Base-by-base conservation (phyloP, 148 eudicot genomes). In the Camellia japonica region DNA sequence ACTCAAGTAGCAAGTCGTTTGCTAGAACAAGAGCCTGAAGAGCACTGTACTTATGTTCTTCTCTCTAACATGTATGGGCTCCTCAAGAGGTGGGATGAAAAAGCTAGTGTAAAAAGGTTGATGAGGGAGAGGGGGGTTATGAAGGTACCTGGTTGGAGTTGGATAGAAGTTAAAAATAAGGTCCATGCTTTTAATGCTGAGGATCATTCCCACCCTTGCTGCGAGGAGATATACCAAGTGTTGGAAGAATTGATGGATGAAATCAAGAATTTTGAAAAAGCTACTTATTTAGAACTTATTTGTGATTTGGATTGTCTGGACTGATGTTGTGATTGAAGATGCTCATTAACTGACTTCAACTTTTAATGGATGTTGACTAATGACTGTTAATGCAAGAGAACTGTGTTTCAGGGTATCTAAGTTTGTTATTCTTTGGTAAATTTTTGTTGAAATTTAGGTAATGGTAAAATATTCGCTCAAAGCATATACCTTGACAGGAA, bases 111-210 rank as follows among this genome's bases (percentile, higher is more conserved):
- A 55, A 91, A 86, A 61, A 89, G 81, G 84, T 77, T 89, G 80
- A 91, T 93, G 97, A 87, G 85, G 85, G 88, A 84, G 78, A 84
- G 86, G 75, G 90, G 97, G 15, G 87, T 93, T 13, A 90, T 71
- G 75, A 93, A 91, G 83, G 91, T 93, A 42, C 94, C 97, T 7
- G 97, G 97, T 73, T 91, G 94, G 94, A 93, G 94, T 78, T 91
- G 97, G 94, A 88, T 93, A 49, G 94, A 93, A 82, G 77, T 93
- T 38, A 64, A 84, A 61, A 81, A 88, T 76, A 85, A 85, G 75
- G 76, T 90, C 59, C 93, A 89, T 84, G 84, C 90, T 58, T 93
- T 91, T 83, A 89, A 84, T 83, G 97, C 94, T 14, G 91, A 82
- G 38, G 91, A 90, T 72, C 83, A 68, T 80, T 87, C 87, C 54